These are phyloP conservation scores for Populus hybrid DNA, from an alignment of 441 rosid genomes.

Conservation along the genomic window DNA sequence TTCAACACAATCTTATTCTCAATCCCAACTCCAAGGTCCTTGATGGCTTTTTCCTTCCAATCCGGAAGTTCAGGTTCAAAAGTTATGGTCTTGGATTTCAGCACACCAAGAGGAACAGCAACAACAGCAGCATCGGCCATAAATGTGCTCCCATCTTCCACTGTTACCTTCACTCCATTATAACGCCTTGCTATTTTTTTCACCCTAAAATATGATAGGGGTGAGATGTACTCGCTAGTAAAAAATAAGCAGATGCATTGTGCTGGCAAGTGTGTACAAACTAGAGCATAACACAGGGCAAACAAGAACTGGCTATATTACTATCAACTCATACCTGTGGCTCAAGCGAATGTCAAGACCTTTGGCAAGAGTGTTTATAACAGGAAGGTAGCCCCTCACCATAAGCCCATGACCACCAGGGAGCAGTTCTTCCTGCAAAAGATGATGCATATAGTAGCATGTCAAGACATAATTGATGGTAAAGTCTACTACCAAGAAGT, in stretches of 20 bases:
- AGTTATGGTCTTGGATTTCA: conserved; percentile 58
- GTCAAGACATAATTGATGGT: background rate
- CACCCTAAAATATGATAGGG: conserved; percentile 44
- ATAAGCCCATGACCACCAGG: conserved; percentile 99
- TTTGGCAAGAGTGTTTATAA: conserved; percentile 89
- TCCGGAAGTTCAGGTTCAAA: conserved; percentile 91
- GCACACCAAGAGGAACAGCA: conserved; percentile 85
- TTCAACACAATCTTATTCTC: conserved; percentile 87
- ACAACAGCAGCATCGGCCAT: conserved; percentile 79
- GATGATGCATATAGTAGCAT: background rate
- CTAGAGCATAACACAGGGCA: background rate
- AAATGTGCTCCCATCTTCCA: conserved; percentile 69
- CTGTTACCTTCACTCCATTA: conserved; percentile 79
- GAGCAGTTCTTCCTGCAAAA: conserved; percentile 69
- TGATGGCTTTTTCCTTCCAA: conserved; percentile 90
- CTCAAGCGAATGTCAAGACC: conserved; percentile 81
- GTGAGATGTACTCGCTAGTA: background rate
- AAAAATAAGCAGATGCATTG: background rate
- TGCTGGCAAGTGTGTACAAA: background rate
- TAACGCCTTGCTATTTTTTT: conserved; percentile 54
- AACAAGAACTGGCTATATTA: background rate
- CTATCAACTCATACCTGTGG: conserved; percentile 50
- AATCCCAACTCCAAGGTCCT: conserved; percentile 84
- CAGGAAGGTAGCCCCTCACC: conserved; percentile 94
- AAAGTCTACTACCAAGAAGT: background rate